Evolutionary conservation across 495 filamentous ascomycete genomes (phyloP).

Genomic region (Daldinia concentrica): DNA sequence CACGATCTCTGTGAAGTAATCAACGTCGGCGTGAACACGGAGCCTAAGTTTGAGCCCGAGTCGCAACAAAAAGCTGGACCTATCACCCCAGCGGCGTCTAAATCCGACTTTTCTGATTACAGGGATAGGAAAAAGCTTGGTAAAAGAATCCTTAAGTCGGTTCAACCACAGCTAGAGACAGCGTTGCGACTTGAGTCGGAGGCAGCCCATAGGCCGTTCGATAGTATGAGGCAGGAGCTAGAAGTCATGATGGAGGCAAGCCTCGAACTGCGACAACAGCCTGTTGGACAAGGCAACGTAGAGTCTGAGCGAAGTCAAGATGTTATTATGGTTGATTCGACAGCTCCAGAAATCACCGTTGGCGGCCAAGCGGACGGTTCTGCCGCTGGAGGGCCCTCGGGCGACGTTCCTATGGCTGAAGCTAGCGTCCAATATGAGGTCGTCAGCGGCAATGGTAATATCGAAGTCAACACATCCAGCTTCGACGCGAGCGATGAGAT

Average conservation of each 20-base stretch:
- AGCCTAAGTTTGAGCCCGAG: conserved; percentile 39
- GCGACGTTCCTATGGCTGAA: conserved; percentile 38
- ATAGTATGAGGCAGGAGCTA: conserved; percentile 75
- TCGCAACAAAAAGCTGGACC: conserved; percentile 42
- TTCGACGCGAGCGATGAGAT: conserved; percentile 43
- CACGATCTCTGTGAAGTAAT: conserved; percentile 77
- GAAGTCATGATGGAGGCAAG: conserved; percentile 74
- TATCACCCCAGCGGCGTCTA: conserved; percentile 43
- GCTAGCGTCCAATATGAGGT: conserved; percentile 37
- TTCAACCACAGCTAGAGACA: conserved; percentile 79
- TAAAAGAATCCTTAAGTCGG: conserved; percentile 82
- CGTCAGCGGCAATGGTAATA: conserved; percentile 45
- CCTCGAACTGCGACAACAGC: conserved; percentile 53
- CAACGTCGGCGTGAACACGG: conserved; percentile 67
- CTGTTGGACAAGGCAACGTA: conserved; percentile 38
- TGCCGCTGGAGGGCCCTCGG: conserved; percentile 30
- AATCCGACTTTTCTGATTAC: conserved; percentile 50
- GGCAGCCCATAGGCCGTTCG: conserved; percentile 71
- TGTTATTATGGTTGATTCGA: conserved; percentile 59
- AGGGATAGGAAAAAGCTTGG: conserved; percentile 69
- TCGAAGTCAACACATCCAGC: conserved; percentile 55
- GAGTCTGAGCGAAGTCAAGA: conserved; percentile 50
- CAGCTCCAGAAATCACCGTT: conserved; percentile 55
- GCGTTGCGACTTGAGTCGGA: conserved; percentile 83
- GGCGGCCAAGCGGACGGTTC: conserved; percentile 49